Conservation (phyloP, 441 rosid genomes). For the Jatropha podagrica region DNA sequence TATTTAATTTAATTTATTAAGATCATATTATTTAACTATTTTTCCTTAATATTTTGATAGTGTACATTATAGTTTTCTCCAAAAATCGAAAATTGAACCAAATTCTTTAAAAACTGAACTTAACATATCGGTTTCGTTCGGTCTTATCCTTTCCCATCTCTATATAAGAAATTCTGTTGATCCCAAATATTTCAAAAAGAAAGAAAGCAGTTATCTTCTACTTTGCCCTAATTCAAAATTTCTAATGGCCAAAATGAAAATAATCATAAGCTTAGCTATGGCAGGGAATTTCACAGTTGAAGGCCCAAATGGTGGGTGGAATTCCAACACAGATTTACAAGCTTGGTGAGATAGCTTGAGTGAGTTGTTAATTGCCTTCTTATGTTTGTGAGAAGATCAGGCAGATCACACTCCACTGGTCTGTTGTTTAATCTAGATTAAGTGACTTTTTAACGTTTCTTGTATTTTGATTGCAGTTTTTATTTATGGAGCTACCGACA, state of each 20-base stretch:
- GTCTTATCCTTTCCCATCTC: background rate
- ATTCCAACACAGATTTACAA: conserved; percentile 35
- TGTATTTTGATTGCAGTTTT: conserved; percentile 20
- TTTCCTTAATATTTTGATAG: no score
- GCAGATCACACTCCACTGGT: no score
- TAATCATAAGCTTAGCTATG: conserved; percentile 30
- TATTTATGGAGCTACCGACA: conserved; percentile 41
- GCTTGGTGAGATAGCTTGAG: conserved; percentile 69
- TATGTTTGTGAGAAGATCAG: no score
- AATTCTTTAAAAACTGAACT: no score
- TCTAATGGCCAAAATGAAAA: conserved; percentile 15
- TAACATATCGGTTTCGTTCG: no score
- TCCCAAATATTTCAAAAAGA: no score
- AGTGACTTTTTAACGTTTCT: no score
- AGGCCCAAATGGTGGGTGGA: conserved; percentile 68
- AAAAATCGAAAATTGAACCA: no score
- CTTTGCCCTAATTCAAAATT: background rate
- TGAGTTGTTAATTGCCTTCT: conserved; percentile 26
- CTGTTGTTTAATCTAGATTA: no score
- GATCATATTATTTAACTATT: no score
- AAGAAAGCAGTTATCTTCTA: background rate
- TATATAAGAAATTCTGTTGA: background rate
- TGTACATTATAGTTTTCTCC: no score
- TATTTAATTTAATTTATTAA: no score
- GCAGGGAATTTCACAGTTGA: conserved; percentile 66